Percentiles rank a stretch among this genome's conserved stretches.
Conservation (phyloP, 805 yeast species). For the Wickerhamiella dianesei region DNA sequence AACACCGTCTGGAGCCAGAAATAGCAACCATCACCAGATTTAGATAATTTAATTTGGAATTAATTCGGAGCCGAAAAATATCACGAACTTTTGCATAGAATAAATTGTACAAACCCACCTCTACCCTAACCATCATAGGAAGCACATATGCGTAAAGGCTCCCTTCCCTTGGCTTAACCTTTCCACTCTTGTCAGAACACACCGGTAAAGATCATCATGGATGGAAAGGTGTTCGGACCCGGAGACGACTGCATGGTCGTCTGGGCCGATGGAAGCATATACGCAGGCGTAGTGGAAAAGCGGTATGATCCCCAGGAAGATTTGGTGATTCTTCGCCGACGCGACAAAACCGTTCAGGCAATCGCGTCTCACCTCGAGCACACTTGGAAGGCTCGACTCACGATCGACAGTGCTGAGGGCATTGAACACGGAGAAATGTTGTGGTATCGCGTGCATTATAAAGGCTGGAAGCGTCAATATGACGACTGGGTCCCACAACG, state of each 20-base stretch:
- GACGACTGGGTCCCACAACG: slow-evolving; percentile 84
- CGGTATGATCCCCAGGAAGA: slow-evolving; percentile 12
- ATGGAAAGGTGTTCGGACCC: slow-evolving; percentile 9
- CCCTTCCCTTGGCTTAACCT: no score
- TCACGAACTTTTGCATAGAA: no score
- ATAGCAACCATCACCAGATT: no score
- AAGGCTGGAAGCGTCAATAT: slow-evolving; percentile 94
- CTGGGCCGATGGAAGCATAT: slow-evolving; percentile 17
- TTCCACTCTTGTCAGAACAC: background rate
- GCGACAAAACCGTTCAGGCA: slow-evolving; percentile 3
- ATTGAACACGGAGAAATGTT: slow-evolving; percentile 20
- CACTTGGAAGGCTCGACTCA: background rate
- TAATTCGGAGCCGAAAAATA: no score
- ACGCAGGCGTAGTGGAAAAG: slow-evolving; percentile 14
- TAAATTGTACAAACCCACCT: no score
- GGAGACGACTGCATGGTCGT: slow-evolving; percentile 14
- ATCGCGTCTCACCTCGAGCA: background rate
- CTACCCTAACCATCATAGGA: background rate
- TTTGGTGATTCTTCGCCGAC: slow-evolving; percentile 5
- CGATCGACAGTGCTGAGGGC: slow-evolving; percentile 3
- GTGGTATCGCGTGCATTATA: slow-evolving; percentile 68
- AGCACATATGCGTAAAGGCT: background rate
- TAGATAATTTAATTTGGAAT: no score
- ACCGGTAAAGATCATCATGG: background rate
- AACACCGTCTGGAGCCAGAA: no score